Conservation (phyloP, 441 rosid genomes). For the Pelargonium myrrhifolium region DNA sequence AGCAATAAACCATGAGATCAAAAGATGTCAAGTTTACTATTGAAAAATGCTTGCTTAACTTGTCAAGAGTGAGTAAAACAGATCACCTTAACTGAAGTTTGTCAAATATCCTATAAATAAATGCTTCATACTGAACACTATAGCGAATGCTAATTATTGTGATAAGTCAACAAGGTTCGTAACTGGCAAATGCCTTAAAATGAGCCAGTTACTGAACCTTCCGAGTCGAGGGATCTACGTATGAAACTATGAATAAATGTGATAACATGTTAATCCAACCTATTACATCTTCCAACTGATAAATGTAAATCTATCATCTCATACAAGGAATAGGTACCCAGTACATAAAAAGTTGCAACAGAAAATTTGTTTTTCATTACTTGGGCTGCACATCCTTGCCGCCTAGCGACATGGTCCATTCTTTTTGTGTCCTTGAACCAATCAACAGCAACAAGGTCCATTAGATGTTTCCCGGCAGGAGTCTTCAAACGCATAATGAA, state of each 20-base stretch:
- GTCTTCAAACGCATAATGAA: slow-evolving; percentile 33
- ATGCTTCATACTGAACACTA: neutral
- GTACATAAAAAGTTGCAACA: neutral
- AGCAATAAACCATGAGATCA: neutral
- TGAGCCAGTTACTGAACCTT: neutral
- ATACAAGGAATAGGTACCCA: neutral
- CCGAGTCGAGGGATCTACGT: neutral
- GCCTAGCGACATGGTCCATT: slow-evolving; percentile 93
- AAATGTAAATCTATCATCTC: too few relatives aligned
- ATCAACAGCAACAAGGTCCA: slow-evolving; percentile 99
- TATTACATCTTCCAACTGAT: neutral
- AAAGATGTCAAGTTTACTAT: neutral
- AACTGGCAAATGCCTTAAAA: neutral
- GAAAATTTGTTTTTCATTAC: slow-evolving; percentile 27
- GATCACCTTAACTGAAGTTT: neutral
- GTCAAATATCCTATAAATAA: neutral
- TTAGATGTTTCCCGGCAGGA: slow-evolving; percentile 89
- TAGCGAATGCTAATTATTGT: neutral
- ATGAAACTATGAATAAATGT: neutral
- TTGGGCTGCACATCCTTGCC: slow-evolving; percentile 91
- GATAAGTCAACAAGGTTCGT: neutral
- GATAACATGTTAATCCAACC: neutral
- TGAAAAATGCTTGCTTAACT: neutral
- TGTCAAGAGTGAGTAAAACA: neutral
- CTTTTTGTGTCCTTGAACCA: slow-evolving; percentile 97